Conservation (phyloP, 208 protist genomes). For the Trypanosoma boissoni region DNA sequence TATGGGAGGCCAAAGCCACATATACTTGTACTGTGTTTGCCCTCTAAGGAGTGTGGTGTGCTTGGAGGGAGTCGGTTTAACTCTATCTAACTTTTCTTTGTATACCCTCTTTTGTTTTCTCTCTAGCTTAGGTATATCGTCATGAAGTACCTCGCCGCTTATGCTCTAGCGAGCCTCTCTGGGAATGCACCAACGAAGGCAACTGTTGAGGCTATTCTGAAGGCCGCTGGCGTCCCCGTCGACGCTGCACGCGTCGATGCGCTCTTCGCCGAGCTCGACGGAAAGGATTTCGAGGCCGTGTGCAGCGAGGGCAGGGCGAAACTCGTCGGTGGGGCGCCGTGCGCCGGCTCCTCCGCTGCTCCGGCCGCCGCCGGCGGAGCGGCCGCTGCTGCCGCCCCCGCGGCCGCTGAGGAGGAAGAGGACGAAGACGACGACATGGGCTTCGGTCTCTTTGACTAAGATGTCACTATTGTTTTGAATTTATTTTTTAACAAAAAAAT, state of each 20-base stretch:
- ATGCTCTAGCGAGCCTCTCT: conserved; percentile 84
- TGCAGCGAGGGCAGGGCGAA: conserved; percentile 85
- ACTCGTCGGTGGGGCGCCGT: conserved; percentile 52
- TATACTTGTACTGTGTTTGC: neutral
- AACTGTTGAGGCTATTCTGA: conserved; percentile 88
- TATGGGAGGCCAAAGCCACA: neutral
- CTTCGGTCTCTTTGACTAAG: conserved; percentile 91
- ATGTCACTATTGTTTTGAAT: conserved; percentile 2
- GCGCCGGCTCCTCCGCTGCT: conserved; percentile 28
- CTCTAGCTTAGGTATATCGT: neutral
- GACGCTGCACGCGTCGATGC: conserved; percentile 66
- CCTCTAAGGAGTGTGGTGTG: no score
- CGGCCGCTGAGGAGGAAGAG: conserved; percentile 57
- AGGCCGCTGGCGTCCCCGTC: conserved; percentile 76
- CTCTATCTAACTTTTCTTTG: neutral
- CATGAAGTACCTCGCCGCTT: conserved; percentile 88
- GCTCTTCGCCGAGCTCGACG: conserved; percentile 81
- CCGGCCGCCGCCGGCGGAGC: conserved; percentile 36
- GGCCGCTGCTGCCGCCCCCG: conserved; percentile 30
- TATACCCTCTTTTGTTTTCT: conserved; percentile 4
- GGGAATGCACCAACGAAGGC: conserved; percentile 76
- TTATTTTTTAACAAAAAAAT: conserved; percentile 13
- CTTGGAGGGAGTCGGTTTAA: no score
- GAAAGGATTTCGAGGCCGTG: conserved; percentile 90
- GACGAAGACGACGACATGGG: conserved; percentile 90